Evolutionary conservation across 2,329 filamentous ascomycete genomes (phyloP).

Genomic region (Chaetoscypha palmicola): DNA sequence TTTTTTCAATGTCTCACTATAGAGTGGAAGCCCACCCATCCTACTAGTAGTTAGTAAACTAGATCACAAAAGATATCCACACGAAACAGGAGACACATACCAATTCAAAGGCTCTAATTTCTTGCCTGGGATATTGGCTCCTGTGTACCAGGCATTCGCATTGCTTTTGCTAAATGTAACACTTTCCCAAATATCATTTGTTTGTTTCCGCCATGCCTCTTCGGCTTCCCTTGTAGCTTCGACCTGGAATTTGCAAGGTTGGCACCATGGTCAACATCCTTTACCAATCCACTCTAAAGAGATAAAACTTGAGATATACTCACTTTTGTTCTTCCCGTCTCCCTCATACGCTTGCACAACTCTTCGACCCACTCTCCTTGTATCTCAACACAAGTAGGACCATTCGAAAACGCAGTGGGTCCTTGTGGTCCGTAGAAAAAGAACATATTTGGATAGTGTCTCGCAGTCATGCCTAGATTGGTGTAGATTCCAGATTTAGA

Average conservation of each 20-base stretch:
- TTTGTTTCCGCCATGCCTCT: constrained; percentile 41
- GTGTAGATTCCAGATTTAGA: constrained; percentile 33
- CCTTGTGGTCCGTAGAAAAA: constrained; percentile 49
- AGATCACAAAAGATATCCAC: background rate
- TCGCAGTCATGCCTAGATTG: constrained; percentile 39
- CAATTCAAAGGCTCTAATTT: constrained; percentile 32
- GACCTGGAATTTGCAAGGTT: too few species aligned
- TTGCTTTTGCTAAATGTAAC: constrained; percentile 28
- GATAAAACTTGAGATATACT: too few species aligned
- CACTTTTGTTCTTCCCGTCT: background rate
- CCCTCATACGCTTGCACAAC: constrained; percentile 40
- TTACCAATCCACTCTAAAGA: too few species aligned
- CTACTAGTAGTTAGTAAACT: background rate
- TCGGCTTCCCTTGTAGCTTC: constrained; percentile 34
- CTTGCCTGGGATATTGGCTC: constrained; percentile 37
- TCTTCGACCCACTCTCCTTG: constrained; percentile 52
- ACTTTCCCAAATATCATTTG: constrained; percentile 34
- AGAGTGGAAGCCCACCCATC: background rate
- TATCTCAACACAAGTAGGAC: constrained; percentile 45
- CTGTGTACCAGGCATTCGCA: constrained; percentile 36
- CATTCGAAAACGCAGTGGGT: constrained; percentile 49
- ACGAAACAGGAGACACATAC: background rate
- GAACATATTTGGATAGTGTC: constrained; percentile 45
- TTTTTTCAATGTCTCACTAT: background rate
- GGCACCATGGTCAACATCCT: too few species aligned